Evolutionary conservation across 2,329 filamentous ascomycete species (phyloP), one percentile per base, ranked within the genome.

Genomic region (Curvularia spicifera): DNA sequence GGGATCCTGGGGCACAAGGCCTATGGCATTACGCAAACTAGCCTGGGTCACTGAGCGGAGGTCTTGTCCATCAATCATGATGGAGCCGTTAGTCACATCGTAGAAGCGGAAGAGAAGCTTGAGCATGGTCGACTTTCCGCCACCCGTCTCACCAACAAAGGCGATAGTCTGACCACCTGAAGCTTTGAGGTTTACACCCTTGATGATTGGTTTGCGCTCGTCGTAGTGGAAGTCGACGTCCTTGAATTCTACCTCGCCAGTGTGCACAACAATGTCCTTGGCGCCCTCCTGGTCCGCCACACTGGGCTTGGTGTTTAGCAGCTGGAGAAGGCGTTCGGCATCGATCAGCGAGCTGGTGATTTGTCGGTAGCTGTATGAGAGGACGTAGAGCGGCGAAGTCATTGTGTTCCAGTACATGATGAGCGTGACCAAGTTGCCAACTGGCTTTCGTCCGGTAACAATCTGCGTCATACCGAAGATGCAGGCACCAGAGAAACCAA

Each of bases 1-100:
- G 0, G 87, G 84, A 59, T 88, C 85, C 72, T 91, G 85, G 3
- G 87, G 87, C 0, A 90, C 87, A 12, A 89, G 80, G 20, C 87
- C 87, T 26, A 90, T 81, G 2, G 80, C 78, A 20, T 85, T 80
- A 9, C 87, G 81, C 2, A 90, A 76, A 45, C 83, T 86, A 54
- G 81, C 78, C 13, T 88, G 77, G 0, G 82, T 86, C 1, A 90
- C 81, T 26, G 84, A 78, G 22, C 85, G 82, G 26, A 90, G 79
- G 59, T 88, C 84, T 63, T 86, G 82, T 0, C 83, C 85, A 60
- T 88, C 85, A 37, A 88, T 84, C 3, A 73, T 75, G 59, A 88
- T 86, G 5, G 77, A 75, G 2, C 86, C 86, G 2, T 70, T 71
- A 0, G 79, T 81, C 2, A 85, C 80, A 56, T 88, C 85, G 76